Evolutionary conservation across 345 rosid genomes (phyloP).

Genomic region (Rhodomyrtus tomentosa): DNA sequence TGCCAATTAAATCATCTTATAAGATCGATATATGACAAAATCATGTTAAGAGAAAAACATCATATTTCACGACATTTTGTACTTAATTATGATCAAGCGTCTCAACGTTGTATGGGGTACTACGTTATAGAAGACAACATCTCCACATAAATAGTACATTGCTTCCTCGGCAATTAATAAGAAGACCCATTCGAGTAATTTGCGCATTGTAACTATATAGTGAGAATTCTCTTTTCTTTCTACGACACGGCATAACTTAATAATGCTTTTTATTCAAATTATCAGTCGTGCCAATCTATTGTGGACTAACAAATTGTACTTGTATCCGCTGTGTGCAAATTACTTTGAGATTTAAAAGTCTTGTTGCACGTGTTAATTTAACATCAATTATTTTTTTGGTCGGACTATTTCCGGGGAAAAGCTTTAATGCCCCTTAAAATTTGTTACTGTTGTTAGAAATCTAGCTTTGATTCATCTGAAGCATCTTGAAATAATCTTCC

Average conservation of each 20-base stretch:
- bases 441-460: not conserved
- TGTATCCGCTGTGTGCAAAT: not conserved
- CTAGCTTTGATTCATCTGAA: not conserved
- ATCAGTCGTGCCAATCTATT: not conserved
- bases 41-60: not conserved
- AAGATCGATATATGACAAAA: not conserved
- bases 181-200: not conserved
- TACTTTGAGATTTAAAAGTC: not conserved
- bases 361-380: not conserved
- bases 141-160: not conserved
- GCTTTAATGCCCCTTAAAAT: not conserved
- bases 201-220: not conserved
- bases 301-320: not conserved
- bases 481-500: not conserved
- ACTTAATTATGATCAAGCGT: not conserved
- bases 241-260: not conserved
- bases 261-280: not conserved
- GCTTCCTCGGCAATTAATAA: not conserved
- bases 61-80: not conserved
- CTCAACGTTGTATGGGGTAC: not conserved
- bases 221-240: not conserved
- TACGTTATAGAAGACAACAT: not conserved
- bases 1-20: conserved; percentile 1
- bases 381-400: not conserved
- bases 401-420: not conserved